Percentiles rank a stretch among this genome's conserved stretches.
Evolutionary conservation across 768 basidiomycete genomes (phyloP).

Genomic region (Agrocybe pediades): DNA sequence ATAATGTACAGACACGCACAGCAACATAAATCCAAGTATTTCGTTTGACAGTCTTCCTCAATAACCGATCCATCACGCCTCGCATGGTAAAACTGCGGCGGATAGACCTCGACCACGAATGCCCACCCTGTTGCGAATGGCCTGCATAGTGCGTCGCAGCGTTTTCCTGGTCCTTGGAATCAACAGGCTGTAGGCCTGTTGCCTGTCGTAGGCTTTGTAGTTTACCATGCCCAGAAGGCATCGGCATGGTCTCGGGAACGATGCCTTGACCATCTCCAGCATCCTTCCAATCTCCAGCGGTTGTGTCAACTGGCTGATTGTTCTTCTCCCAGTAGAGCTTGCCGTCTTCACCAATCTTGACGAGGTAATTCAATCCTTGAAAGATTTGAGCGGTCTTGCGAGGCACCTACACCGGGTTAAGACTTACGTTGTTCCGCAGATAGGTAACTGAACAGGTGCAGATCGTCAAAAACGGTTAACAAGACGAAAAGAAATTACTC

Average conservation of each 20-base stretch:
- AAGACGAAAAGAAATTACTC: conserved; percentile 14
- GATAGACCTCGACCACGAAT: conserved; percentile 38
- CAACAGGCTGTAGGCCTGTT: conserved; percentile 14
- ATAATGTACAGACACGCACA: conserved; percentile 31
- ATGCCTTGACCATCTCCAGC: conserved; percentile 57
- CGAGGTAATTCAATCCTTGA: conserved; percentile 66
- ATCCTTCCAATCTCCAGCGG: conserved; percentile 64
- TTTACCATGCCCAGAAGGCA: conserved; percentile 1
- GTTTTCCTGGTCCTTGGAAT: conserved; percentile 23
- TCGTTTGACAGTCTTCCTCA: conserved; percentile 57
- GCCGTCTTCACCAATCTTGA: conserved; percentile 54
- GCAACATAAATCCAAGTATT: conserved; percentile 75
- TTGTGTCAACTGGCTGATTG: conserved; percentile 59
- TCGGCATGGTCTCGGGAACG: conserved; percentile 37
- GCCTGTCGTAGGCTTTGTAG: conserved; percentile 15
- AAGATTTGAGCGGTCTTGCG: background rate
- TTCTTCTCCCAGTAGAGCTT: conserved; percentile 61
- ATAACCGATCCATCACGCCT: conserved; percentile 53
- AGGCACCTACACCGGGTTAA: background rate
- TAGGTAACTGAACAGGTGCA: conserved; percentile 45
- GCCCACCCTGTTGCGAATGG: conserved; percentile 27
- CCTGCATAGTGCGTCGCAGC: conserved; percentile 47
- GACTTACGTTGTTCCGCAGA: conserved; percentile 56
- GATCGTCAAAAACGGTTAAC: background rate
- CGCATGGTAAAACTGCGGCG: conserved; percentile 47